These are phyloP conservation scores for Rubroboletus satanas DNA, from an alignment of 768 basidiomycete genomes.

Conservation along the genomic window DNA sequence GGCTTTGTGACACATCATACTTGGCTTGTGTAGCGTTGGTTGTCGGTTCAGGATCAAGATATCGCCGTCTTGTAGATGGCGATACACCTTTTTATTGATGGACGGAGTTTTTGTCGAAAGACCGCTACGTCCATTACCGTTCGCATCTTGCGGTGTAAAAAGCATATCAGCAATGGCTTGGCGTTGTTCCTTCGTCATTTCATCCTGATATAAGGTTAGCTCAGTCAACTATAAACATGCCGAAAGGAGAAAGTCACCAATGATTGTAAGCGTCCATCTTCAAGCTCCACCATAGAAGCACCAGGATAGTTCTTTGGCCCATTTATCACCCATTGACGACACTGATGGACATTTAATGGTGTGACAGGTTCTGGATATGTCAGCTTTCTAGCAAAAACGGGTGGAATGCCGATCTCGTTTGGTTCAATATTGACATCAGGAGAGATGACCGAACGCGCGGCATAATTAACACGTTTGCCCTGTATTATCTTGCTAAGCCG, in stretches of 20 bases:
- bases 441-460: constrained; percentile 99
- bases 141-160: constrained; percentile 80
- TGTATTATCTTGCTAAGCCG: constrained; percentile 29
- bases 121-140: constrained; percentile 43
- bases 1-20: constrained; percentile 98
- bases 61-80: constrained; percentile 93
- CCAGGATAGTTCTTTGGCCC: constrained; percentile 89
- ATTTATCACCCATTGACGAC: constrained; percentile 86
- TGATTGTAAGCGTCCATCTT: constrained; percentile 85
- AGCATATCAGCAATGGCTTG: constrained; percentile 95
- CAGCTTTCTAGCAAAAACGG: constrained; percentile 93
- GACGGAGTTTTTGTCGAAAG: constrained; percentile 74
- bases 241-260: constrained; percentile 45
- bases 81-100: constrained; percentile 95
- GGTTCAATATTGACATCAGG: constrained; percentile 99
- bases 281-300: constrained; percentile 91
- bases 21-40: constrained; percentile 97
- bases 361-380: constrained; percentile 99
- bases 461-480: constrained; percentile 99
- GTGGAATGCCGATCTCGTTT: constrained; percentile 96
- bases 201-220: constrained; percentile 52
- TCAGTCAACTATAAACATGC: constrained; percentile 1
- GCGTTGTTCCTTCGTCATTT: constrained; percentile 81
- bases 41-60: constrained; percentile 95
- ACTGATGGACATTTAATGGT: constrained; percentile 79